Evolutionary conservation across 345 rosid genomes (phyloP).

Genomic region (Corymbia maculata): DNA sequence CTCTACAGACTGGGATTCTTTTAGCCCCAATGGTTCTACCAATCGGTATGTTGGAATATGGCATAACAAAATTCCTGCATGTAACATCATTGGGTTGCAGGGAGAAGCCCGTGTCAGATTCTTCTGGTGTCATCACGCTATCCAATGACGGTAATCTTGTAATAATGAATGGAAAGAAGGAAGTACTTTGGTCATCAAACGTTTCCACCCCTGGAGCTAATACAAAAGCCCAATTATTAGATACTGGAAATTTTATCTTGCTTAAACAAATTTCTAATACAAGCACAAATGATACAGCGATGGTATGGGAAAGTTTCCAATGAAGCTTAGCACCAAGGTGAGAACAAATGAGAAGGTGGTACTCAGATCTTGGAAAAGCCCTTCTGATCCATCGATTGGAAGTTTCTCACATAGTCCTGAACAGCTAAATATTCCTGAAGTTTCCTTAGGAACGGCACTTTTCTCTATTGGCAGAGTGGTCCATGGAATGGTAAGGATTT

Average conservation of each 20-base stretch:
- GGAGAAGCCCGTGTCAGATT: constrained; percentile 27
- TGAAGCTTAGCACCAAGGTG: constrained; percentile 21
- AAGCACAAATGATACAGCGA: neutral
- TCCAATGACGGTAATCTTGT: constrained; percentile 36
- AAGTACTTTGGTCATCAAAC: constrained; percentile 44
- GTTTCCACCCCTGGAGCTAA: constrained; percentile 3
- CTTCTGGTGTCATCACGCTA: constrained; percentile 34
- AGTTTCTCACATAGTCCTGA: constrained; percentile 1
- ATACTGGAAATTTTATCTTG: constrained; percentile 48
- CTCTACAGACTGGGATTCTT: constrained; percentile 47
- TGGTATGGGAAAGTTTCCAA: constrained; percentile 55
- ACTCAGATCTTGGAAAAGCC: constrained; percentile 16
- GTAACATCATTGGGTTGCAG: constrained; percentile 42
- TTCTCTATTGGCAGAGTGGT: constrained; percentile 37
- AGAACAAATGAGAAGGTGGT: neutral
- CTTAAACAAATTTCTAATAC: neutral
- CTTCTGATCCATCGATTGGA: constrained; percentile 25
- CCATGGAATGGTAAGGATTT: constrained; percentile 52
- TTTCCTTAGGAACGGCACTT: constrained; percentile 29
- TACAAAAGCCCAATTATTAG: constrained; percentile 27
- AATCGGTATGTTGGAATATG: constrained; percentile 45
- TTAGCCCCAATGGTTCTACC: constrained; percentile 33
- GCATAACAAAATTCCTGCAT: constrained; percentile 16
- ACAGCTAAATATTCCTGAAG: constrained; percentile 11
- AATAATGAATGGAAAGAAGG: neutral